A percentile compares a stretch with the other conserved stretches of the same genome.
These are phyloP conservation scores for Phyllosticta capitalensis DNA, from an alignment of 2,329 filamentous ascomycete genomes.

Conservation along the genomic window DNA sequence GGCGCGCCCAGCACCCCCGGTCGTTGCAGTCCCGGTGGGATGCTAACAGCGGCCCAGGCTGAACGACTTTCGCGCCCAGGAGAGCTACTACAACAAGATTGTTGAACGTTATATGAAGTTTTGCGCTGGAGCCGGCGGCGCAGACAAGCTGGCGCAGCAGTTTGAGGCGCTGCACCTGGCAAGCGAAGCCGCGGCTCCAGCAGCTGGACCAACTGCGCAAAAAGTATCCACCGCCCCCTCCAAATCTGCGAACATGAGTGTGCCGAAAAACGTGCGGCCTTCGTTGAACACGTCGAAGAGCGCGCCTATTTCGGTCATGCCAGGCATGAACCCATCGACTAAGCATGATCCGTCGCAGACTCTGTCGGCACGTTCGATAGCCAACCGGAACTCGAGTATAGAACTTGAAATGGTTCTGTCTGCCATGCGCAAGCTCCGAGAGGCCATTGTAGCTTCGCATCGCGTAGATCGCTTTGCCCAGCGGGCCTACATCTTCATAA, in stretches of 20 bases:
- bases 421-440: constrained; percentile 82
- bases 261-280: constrained; percentile 9
- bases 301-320: background rate
- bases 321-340: constrained; percentile 13
- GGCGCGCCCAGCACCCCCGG: constrained; percentile 39
- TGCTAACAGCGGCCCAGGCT: constrained; percentile 23
- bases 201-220: constrained; percentile 8
- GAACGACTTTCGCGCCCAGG: constrained; percentile 63
- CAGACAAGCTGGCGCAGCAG: constrained; percentile 63
- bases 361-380: constrained; percentile 18
- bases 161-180: constrained; percentile 55
- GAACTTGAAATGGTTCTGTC: constrained; percentile 67
- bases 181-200: constrained; percentile 5
- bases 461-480: constrained; percentile 72
- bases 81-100: constrained; percentile 78
- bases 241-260: background rate
- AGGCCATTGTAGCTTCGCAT: constrained; percentile 73
- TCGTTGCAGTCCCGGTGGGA: background rate
- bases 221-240: constrained; percentile 14
- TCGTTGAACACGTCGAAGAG: constrained; percentile 11
- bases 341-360: constrained; percentile 9
- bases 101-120: constrained; percentile 84
- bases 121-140: constrained; percentile 63
- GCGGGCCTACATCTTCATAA: constrained; percentile 86
- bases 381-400: constrained; percentile 35